Percentiles rank a stretch among this genome's conserved stretches.
These are phyloP conservation scores for Penicillium hesseltinei DNA, from an alignment of 2,329 filamentous ascomycete species.

Conservation along the genomic window DNA sequence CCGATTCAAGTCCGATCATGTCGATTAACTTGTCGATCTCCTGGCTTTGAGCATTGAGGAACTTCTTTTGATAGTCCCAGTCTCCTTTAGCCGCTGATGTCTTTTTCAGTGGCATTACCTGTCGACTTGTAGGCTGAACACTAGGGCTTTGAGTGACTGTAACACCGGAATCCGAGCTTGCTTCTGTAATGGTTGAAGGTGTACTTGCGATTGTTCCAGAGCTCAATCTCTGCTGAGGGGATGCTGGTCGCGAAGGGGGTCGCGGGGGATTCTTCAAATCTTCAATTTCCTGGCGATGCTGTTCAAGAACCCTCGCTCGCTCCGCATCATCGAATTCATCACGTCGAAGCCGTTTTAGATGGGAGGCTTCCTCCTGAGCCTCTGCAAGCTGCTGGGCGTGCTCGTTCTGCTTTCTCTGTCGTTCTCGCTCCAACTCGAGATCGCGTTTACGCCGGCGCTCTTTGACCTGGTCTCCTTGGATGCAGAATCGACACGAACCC, in stretches of 20 bases:
- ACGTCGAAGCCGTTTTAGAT: slow-evolving; percentile 16
- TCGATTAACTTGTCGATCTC: slow-evolving; percentile 64
- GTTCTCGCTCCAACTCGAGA: slow-evolving; percentile 42
- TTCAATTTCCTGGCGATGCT: slow-evolving; percentile 21
- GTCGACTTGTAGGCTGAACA: neutral
- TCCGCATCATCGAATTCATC: slow-evolving; percentile 22
- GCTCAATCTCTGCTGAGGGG: neutral
- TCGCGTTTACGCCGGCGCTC: slow-evolving; percentile 53
- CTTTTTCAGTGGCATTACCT: neutral
- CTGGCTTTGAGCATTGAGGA: slow-evolving; percentile 51
- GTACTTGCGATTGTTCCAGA: neutral
- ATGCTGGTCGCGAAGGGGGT: neutral
- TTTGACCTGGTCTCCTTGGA: slow-evolving; percentile 46
- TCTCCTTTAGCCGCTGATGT: slow-evolving; percentile 46
- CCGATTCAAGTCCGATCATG: slow-evolving; percentile 68
- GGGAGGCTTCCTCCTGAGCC: slow-evolving; percentile 25
- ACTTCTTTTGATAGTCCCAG: slow-evolving; percentile 61
- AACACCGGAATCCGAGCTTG: neutral
- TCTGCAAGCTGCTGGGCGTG: slow-evolving; percentile 26
- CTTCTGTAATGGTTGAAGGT: neutral
- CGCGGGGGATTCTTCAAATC: slow-evolving; percentile 5
- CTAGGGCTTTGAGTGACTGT: neutral
- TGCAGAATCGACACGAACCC: slow-evolving; percentile 52
- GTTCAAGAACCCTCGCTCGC: slow-evolving; percentile 19
- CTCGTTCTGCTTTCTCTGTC: slow-evolving; percentile 19